Percentiles rank a stretch among this genome's conserved stretches.
These are phyloP conservation scores for Saprolegnia parasitica DNA, from an alignment of 352 stramenopile genomes.

Conservation along the genomic window DNA sequence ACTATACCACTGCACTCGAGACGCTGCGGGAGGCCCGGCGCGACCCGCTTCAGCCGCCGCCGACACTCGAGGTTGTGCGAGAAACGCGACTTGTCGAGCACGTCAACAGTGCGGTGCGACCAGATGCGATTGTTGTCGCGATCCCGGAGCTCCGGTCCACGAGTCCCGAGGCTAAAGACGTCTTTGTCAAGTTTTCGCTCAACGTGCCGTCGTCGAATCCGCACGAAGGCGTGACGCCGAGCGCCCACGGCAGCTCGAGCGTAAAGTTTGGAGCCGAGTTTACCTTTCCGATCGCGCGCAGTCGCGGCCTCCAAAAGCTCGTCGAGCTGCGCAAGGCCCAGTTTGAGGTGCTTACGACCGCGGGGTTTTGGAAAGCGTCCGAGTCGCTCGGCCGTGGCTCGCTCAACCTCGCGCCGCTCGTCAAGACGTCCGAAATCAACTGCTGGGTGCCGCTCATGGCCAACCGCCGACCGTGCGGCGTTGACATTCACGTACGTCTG, in stretches of 20 bases:
- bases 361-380: constrained; percentile 55
- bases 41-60: constrained; percentile 47
- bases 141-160: constrained; percentile 43
- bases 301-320: constrained; percentile 59
- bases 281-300: constrained; percentile 50
- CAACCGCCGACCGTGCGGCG: constrained; percentile 60
- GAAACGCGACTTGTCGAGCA: constrained; percentile 41
- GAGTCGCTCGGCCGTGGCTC: constrained; percentile 57
- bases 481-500: constrained; percentile 52
- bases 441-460: constrained; percentile 58
- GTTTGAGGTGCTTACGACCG: constrained; percentile 70
- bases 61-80: constrained; percentile 43
- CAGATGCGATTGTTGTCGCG: constrained; percentile 48
- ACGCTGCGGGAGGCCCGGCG: constrained; percentile 48
- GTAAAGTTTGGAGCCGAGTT: constrained; percentile 36
- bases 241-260: constrained; percentile 33
- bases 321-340: constrained; percentile 76
- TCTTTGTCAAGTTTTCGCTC: constrained; percentile 72
- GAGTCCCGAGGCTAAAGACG: constrained; percentile 43
- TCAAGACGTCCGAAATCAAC: constrained; percentile 40
- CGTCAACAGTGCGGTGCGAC: constrained; percentile 41
- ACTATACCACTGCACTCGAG: constrained; percentile 46
- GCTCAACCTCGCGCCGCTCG: constrained; percentile 5
- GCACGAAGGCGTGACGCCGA: constrained; percentile 53
- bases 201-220: constrained; percentile 54